Evolutionary conservation across 306 rosid genomes (phyloP), one percentile per base, ranked within the genome.

Genomic region (Quercus wislizeni): DNA sequence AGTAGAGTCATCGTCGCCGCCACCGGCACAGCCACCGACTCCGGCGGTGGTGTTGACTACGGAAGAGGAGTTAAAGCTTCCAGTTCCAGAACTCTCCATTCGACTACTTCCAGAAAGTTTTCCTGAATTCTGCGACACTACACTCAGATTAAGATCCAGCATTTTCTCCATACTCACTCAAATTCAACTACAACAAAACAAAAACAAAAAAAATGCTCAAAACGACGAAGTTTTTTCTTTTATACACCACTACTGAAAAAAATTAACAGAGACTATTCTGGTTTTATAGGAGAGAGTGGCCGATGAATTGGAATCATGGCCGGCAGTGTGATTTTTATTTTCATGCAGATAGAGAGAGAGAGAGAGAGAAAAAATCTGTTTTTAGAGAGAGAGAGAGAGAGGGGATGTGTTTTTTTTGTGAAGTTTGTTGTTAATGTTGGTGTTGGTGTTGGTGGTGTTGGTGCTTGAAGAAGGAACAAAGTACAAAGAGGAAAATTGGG

Each of bases 141-240:
- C 84, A 86, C 69, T 80, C 83, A 91, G 94, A 80, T 91, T 94
- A 79, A 92, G 97, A 92, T 94, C 97, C 89, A 94, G 80, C 97
- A 94, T 94, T 78, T 82, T 27, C 12, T 35, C 46, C 52, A 2
- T 15, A 21, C 25, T 4, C 5, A 0, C 5, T 9, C 14, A 25
- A 62, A 62, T 23, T 27, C 35, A 23, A 3, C 28, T 4, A 23
- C 4, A 4, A 23, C 23, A 23, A 23, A 23, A 23, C 23, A 59
- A 23, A 1, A 41, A 25, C 15, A 25, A 33, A 30, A 41, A 41
- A 41, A 35, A 41, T 8, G 46, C 0, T 41, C 46, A 41, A 41
- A 41, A 41, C 46, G 46, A 41, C 46, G 46, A 41, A 12, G 63
- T 49, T n/a, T 19, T 18, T 33, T 10, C 7, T 3, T 0, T 19